Conservation (phyloP, 106 monocot genomes). For the Posidonia australis region DNA sequence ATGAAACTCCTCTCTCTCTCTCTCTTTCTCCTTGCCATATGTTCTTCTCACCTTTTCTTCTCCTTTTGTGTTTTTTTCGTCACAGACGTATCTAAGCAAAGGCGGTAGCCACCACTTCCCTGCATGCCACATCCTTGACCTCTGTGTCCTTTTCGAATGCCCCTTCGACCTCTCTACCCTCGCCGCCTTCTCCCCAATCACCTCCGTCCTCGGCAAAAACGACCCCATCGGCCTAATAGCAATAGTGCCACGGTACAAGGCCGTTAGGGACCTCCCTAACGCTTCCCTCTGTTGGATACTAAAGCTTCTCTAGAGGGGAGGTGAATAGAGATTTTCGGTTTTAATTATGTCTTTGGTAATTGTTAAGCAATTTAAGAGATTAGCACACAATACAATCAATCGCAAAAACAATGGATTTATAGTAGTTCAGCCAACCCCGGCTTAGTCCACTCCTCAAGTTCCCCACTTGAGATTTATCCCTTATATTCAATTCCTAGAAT, state of each 20-base stretch:
- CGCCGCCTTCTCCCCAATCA: constrained; percentile 54
- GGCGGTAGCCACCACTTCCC: constrained; percentile 62
- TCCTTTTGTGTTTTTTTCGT: not conserved
- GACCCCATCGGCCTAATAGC: constrained; percentile 26
- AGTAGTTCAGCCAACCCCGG: too few species aligned
- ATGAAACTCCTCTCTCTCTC: not conserved
- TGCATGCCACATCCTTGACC: constrained; percentile 56
- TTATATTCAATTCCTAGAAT: too few species aligned
- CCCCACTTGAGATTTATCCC: too few species aligned
- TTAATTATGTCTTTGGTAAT: too few species aligned
- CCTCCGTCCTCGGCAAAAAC: not conserved
- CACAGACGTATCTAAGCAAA: constrained; percentile 62
- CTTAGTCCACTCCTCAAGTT: too few species aligned
- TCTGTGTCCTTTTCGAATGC: constrained; percentile 75
- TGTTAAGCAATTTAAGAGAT: too few species aligned
- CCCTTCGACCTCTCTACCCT: constrained; percentile 83
- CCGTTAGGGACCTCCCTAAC: constrained; percentile 35
- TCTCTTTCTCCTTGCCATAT: not conserved
- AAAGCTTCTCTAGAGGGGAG: too few species aligned
- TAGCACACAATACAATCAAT: too few species aligned
- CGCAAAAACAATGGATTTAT: too few species aligned
- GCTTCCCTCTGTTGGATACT: too few species aligned
- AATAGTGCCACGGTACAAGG: constrained; percentile 52
- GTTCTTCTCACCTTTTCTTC: not conserved
- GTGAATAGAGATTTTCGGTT: too few species aligned